Evolutionary conservation across 345 rosid genomes (phyloP), one percentile per base, ranked within the genome.

Genomic region (Angophora floribunda): DNA sequence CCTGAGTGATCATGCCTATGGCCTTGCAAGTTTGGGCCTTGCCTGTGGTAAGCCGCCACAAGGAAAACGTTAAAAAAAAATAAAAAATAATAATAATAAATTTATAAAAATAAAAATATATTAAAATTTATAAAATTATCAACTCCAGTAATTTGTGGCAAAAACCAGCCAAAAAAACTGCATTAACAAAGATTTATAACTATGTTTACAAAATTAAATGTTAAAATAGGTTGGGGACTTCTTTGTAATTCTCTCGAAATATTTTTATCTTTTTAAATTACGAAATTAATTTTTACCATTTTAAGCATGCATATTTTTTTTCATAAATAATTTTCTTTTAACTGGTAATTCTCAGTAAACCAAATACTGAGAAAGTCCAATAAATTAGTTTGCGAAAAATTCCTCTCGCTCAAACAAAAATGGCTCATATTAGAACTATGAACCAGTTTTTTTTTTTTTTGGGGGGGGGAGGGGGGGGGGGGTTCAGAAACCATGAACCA

Each of bases 161-260:
- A n/a, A 63, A n/a, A n/a, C n/a, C 13, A 1, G 17, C 41, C 16
- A 7, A 0, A 63, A 13, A 0, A 16, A 14, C 78, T 67, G 1
- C 4, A 30, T 67, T 7, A 6, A 4, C 44, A 67, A 36, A 36
- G 7, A 7, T 13, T 67, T 2, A 32, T 7, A 6, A 30, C 44
- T 4, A 7, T 15, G 2, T 2, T 67, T 7, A 65, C 3, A 30
- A 67, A 28, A 67, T 4, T 32, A 4, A 67, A 14, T n/a, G n/a
- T 1, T 67, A 2, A 6, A 1, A 4, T 32, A 32, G 6, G 7
- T 32, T 32, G 0, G 36, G 1, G 13, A 8, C 11, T 67, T 63
- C 7, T 3, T 32, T 16, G 1, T 16, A 1, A 32, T 67, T 32
- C 45, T 2, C 12, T 17, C 19, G 21, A 21, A 63, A 13, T n/a